Base-by-base conservation (phyloP, 345 rosid genomes). In the Eucalyptus sideroxylon region DNA sequence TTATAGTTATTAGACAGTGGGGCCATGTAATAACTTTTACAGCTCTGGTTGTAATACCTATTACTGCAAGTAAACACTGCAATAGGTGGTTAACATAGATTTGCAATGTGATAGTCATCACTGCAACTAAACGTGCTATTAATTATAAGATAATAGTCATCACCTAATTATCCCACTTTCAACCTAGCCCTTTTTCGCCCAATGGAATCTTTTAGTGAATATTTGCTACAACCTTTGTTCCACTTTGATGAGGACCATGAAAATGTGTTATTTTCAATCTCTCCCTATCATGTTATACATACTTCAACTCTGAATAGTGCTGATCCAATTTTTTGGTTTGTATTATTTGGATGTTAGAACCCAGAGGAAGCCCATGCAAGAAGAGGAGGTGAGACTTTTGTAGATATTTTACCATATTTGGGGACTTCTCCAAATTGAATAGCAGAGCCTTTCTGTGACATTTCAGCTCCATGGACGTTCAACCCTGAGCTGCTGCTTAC, bases 291-390 rank as follows among this genome's bases (percentile, higher is more conserved):
- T 23, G 34, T 34, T n/a, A 37, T n/a, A n/a, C 42, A 30, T 86
- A 30, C 60, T 50, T 50, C 44, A 51, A 45, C 87, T 42, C 88
- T 88, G 86, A 93, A 51, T 81, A 23, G 67, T 37, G 26, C 62
- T 86, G 62, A 77, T 34, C 47, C 83, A 77, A 77, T 65, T 27
- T 87, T 86, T 51, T 86, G 34, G 87, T 37, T 49, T 47, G 85
- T 82, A 65, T 89, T 92, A 10, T 59, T 21, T 51, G 67, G 44
- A 51, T 31, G 55, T 62, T 89, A 98, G 99, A 91, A 97, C 93
- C 99, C 99, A 16, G 93, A 95, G 92, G 98, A 96, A 95, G 99
- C 99, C 31, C 99, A 96, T 94, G 99, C 99, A 53, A 96, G 99
- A 94, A 94, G 99, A 91, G 99, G 99, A 95, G 99, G 99, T 97